Percentiles rank a stretch among this genome's conserved stretches.
phyloP scores from a whole-genome alignment of 306 rosid genomes.

The Cucurbita ficifolia region DNA sequence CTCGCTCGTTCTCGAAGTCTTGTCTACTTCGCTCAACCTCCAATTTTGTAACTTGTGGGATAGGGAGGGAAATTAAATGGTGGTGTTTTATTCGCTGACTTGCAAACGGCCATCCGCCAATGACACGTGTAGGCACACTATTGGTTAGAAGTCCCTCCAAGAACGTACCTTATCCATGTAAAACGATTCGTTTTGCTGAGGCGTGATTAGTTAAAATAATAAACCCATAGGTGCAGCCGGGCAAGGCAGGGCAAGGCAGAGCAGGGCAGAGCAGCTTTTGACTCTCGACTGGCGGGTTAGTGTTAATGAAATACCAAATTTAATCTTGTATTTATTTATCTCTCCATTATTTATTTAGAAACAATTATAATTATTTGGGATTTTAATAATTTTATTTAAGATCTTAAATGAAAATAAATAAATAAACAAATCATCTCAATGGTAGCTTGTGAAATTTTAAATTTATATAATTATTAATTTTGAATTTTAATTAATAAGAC shows the following conservation, averaged over 20 bases:
- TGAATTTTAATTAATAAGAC: no score
- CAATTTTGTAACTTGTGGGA: background rate
- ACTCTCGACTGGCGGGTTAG: background rate
- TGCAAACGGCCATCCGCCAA: conserved; percentile 18
- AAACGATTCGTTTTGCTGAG: background rate
- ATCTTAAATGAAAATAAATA: no score
- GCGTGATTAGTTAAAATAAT: background rate
- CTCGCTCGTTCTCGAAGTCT: background rate
- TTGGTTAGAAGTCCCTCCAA: background rate
- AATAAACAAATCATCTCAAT: no score
- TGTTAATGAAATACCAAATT: no score
- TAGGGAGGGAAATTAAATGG: conserved; percentile 15
- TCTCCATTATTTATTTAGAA: no score
- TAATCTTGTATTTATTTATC: no score
- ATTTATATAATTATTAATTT: no score
- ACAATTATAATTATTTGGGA: no score
- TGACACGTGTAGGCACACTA: conserved; percentile 7
- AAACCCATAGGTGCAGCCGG: background rate
- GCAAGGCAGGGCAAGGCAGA: no score
- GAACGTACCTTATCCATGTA: conserved; percentile 15
- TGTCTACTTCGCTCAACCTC: background rate
- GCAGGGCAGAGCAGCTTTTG: no score
- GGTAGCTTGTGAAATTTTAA: no score
- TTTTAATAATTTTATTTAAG: no score
- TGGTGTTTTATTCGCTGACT: conserved; percentile 19